Evolutionary conservation across 2,329 filamentous ascomycete genomes (phyloP).

Genomic region (Arthrobotrys sphaeroides): DNA sequence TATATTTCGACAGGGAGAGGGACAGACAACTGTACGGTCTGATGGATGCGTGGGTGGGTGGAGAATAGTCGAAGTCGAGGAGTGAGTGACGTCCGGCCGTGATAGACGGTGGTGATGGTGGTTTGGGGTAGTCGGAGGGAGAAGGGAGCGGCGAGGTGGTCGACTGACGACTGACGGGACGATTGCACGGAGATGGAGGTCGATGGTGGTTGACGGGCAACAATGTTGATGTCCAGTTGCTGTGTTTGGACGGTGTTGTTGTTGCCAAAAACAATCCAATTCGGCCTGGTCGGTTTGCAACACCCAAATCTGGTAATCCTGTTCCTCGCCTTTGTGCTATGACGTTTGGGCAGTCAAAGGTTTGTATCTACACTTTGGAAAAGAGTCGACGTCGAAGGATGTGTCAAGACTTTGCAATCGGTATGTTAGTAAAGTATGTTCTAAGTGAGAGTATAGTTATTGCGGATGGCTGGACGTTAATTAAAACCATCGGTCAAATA

Average conservation of each 20-base stretch:
- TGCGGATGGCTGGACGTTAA: conserved; percentile 20
- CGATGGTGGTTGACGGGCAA: neutral
- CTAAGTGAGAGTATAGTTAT: neutral
- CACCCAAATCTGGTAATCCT: neutral
- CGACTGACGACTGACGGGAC: conserved; percentile 11
- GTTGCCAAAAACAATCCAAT: conserved; percentile 38
- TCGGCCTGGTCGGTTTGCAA: conserved; percentile 22
- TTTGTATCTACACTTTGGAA: too few relatives aligned
- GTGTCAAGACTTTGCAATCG: too few relatives aligned
- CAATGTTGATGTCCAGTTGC: conserved; percentile 22
- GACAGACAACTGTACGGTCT: conserved; percentile 8
- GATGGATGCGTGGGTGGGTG: neutral
- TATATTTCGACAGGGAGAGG: conserved; percentile 24
- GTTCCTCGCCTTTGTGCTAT: too few relatives aligned
- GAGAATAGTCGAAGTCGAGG: neutral
- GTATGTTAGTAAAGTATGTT: neutral
- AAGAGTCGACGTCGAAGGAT: too few relatives aligned
- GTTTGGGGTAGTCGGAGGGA: conserved; percentile 5
- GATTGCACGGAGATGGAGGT: conserved; percentile 23
- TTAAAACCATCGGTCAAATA: neutral
- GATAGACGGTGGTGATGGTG: conserved; percentile 3
- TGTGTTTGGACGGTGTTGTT: conserved; percentile 26
- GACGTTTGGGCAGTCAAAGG: too few relatives aligned
- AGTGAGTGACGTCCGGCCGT: conserved; percentile 30
- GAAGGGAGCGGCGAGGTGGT: conserved; percentile 18